Base-by-base conservation (phyloP, 441 rosid genomes). In the Adansonia grandidieri region DNA sequence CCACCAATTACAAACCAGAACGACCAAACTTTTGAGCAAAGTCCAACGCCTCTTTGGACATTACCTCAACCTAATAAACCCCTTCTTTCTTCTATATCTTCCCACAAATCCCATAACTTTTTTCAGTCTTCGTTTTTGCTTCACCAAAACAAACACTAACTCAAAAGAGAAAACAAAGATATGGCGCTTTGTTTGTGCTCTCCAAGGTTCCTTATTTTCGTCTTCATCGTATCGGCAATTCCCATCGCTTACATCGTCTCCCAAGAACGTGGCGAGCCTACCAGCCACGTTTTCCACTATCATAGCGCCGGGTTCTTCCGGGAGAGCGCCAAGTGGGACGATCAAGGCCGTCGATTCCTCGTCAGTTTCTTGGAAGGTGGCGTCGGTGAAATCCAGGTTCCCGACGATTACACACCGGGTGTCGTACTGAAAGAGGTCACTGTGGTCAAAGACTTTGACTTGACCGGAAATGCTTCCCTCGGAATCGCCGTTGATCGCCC, bases 251-350 rank as follows among this genome's bases (percentile, higher is more conserved):
- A 84, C 82, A 81, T 93, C 74, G 78, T 92, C 78, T 88, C 87
- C 73, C 82, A 82, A n/a, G 98, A 95, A 81, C 82, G 83, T 32
- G 77, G 91, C 69, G 66, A 77, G 6, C 88, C 96, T 7, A 1
- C 91, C 19, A 88, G 93, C 50, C 96, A 89, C 71, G 94, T 89
- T 71, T 86, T 82, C 85, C 89, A 82, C 81, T 95, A 92, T 89
- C 89, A 87, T 44, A 88, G 95, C 87, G 74, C 88, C 80, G 93
- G 93, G 19, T 88, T 82, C 81, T 22, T 95, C 82, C 93, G 96
- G 28, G 98, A 93, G 86, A 86, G 91, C 86, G 93, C 97, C 77
- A 93, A 92, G 90, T 95, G 98, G 98, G 98, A 95, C 84, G 87
- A 84, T 6, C 77, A 68, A 19, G 78, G 87, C 84, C 88, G 86